These are phyloP conservation scores for Petunia axillaris DNA, from an alignment of 257 asterid genomes.

Conservation along the genomic window DNA sequence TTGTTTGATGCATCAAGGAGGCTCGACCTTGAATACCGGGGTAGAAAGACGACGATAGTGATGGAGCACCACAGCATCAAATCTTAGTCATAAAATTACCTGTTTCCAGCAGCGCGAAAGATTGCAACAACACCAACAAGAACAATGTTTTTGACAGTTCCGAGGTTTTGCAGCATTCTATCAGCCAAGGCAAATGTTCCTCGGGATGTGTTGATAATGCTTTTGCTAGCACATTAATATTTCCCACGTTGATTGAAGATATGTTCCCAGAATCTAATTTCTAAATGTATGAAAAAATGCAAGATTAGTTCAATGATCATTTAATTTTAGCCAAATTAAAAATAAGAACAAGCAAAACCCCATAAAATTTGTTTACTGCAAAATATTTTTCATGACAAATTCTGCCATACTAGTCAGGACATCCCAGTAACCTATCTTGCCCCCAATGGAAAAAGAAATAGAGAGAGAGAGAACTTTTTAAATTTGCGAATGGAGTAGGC, in stretches of 20 bases:
- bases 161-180: conserved; percentile 61
- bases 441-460: conserved; percentile 2
- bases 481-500: conserved; percentile 3
- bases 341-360: not conserved
- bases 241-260: conserved; percentile 59
- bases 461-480: not conserved
- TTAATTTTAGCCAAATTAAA: not conserved
- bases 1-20: conserved; percentile 13
- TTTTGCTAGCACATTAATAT: conserved; percentile 61
- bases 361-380: no score
- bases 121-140: conserved; percentile 67
- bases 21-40: not conserved
- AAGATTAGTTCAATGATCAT: conserved; percentile 4
- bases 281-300: conserved; percentile 48
- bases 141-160: conserved; percentile 69
- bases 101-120: conserved; percentile 53
- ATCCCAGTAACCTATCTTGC: conserved; percentile 13
- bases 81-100: conserved; percentile 47
- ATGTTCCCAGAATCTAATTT: conserved; percentile 46
- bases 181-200: conserved; percentile 71
- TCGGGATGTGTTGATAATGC: conserved; percentile 47
- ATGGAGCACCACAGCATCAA: conserved; percentile 4
- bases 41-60: conserved; percentile 18
- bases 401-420: not conserved
- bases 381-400: not conserved